Conservation (phyloP, 106 monocot genomes). For the Phalaenopsis equestris region DNA sequence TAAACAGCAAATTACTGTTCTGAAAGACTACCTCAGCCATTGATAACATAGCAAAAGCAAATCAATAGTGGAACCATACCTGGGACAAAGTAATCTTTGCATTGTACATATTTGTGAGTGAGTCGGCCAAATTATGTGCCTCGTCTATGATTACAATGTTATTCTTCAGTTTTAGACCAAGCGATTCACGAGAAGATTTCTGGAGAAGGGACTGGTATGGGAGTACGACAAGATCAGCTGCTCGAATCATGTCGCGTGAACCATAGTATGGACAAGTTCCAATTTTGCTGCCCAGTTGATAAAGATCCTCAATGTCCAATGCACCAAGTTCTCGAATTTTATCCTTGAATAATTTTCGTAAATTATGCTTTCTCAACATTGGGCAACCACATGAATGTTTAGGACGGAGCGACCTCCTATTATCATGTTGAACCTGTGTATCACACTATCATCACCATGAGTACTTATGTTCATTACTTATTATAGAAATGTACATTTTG, state of each 20-base stretch:
- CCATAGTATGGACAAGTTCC: slow-evolving; percentile 97
- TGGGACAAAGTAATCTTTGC: slow-evolving; percentile 65
- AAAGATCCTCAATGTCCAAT: slow-evolving; percentile 90
- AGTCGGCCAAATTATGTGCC: slow-evolving; percentile 94
- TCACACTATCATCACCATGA: not conserved
- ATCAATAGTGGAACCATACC: slow-evolving; percentile 28
- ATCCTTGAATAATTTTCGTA: slow-evolving; percentile 43
- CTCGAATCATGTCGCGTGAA: slow-evolving; percentile 55
- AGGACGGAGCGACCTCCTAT: slow-evolving; percentile 15
- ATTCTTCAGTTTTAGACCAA: slow-evolving; percentile 77
- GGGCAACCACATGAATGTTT: slow-evolving; percentile 67
- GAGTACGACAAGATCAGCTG: slow-evolving; percentile 76
- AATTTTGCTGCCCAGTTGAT: slow-evolving; percentile 59
- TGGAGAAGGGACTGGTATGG: slow-evolving; percentile 86
- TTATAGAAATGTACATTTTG: not conserved
- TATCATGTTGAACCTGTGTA: slow-evolving; percentile 32
- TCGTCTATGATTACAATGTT: slow-evolving; percentile 88
- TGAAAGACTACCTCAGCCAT: not conserved
- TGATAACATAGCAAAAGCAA: not conserved
- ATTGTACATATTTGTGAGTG: slow-evolving; percentile 87
- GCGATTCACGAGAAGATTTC: slow-evolving; percentile 85
- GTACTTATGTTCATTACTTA: not conserved
- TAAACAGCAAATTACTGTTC: not conserved
- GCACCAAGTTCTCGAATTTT: slow-evolving; percentile 40
- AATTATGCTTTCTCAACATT: slow-evolving; percentile 63